phyloP scores from a whole-genome alignment of 352 stramenopile species.

The Phytophthora capsici region DNA sequence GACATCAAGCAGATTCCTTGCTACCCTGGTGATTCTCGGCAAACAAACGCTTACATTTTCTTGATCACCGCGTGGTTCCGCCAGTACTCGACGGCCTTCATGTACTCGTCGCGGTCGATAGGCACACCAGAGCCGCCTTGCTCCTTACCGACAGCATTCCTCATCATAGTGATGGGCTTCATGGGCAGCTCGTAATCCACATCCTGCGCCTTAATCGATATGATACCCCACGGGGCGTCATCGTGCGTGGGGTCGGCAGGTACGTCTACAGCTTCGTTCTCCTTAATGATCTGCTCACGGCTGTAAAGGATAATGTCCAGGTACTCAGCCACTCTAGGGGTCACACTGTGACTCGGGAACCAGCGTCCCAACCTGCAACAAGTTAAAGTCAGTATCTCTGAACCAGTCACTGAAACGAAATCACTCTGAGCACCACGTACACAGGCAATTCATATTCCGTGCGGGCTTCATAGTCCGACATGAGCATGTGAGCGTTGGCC shows the following conservation, averaged over 20 bases:
- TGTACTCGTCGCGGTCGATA: constrained; percentile 80
- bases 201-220: constrained; percentile 98
- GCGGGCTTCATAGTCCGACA: constrained; percentile 94
- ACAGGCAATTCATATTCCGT: constrained; percentile 96
- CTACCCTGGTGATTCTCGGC: background rate
- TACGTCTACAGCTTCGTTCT: constrained; percentile 89
- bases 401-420: background rate
- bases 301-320: constrained; percentile 99
- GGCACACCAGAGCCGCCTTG: constrained; percentile 90
- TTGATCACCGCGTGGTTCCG: constrained; percentile 85
- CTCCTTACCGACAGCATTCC: constrained; percentile 97
- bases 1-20: constrained; percentile 12
- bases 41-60: constrained; percentile 43
- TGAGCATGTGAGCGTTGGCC: constrained; percentile 93
- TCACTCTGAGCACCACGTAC: constrained; percentile 31
- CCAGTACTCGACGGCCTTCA: constrained; percentile 90
- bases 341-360: constrained; percentile 94
- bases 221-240: constrained; percentile 93
- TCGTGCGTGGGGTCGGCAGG: constrained; percentile 46
- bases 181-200: constrained; percentile 96
- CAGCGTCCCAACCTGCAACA: constrained; percentile 73
- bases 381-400: constrained; percentile 6
- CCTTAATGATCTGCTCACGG: constrained; percentile 97
- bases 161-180: constrained; percentile 98
- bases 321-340: constrained; percentile 90